These are phyloP conservation scores for Saturnispora diversa DNA, from an alignment of 805 yeast species.

Conservation along the genomic window DNA sequence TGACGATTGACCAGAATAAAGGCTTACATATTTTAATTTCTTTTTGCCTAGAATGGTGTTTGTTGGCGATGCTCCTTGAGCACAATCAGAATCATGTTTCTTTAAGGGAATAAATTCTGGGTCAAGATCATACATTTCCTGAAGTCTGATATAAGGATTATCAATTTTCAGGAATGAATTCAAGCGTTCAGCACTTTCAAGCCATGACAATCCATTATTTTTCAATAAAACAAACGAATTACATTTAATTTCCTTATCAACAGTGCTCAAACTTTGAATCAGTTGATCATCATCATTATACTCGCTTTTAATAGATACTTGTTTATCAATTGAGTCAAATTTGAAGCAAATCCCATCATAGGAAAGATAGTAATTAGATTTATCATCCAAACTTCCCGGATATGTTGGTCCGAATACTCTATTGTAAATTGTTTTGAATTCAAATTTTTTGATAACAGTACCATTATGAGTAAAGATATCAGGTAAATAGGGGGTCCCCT, in stretches of 20 bases:
- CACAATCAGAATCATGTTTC: constrained; percentile 12
- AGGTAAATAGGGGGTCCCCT: constrained; percentile 12
- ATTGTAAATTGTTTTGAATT: constrained; percentile 42
- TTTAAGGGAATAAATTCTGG: background rate
- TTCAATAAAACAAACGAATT: constrained; percentile 33
- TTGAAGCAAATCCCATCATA: constrained; percentile 52
- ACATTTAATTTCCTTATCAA: constrained; percentile 31
- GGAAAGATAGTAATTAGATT: constrained; percentile 34
- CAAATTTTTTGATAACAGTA: constrained; percentile 19
- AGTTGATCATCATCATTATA: constrained; percentile 10
- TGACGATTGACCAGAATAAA: too few species aligned
- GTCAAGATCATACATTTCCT: background rate
- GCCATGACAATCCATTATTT: constrained; percentile 26
- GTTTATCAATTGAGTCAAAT: constrained; percentile 27
- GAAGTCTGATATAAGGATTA: background rate
- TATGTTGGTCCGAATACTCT: constrained; percentile 56
- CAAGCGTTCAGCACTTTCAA: constrained; percentile 1
- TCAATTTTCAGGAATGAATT: background rate
- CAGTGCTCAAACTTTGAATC: constrained; percentile 22
- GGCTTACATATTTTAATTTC: too few species aligned
- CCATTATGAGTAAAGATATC: constrained; percentile 18
- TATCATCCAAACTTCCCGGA: constrained; percentile 37
- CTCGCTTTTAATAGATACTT: constrained; percentile 1
- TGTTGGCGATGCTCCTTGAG: too few species aligned
- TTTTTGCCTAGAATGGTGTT: too few species aligned